Conservation (phyloP, 75 land plant species). For the Cunninghamia lanceolata region DNA sequence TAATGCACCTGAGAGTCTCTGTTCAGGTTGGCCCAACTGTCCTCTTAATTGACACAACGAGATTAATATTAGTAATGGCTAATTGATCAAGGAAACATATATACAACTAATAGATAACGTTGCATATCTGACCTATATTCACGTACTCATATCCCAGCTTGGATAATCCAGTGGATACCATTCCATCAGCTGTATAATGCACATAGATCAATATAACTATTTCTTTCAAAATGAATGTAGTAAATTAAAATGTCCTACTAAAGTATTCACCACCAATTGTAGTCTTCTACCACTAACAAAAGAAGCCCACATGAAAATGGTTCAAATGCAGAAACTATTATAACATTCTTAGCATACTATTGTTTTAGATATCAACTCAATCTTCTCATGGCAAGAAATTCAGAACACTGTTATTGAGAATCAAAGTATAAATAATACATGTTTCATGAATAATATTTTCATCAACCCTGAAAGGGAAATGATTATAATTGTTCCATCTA, state of each 20-base stretch:
- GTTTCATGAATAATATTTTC: too few relatives aligned
- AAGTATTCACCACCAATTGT: not conserved
- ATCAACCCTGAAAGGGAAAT: too few relatives aligned
- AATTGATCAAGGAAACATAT: not conserved
- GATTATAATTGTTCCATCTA: too few relatives aligned
- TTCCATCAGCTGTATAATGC: too few relatives aligned
- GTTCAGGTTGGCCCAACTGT: slow-evolving; percentile 56
- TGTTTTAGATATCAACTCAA: too few relatives aligned
- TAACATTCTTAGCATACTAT: too few relatives aligned
- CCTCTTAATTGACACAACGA: slow-evolving; percentile 26
- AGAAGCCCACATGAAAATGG: not conserved
- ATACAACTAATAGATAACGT: not conserved
- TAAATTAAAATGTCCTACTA: too few relatives aligned
- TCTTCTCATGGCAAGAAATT: too few relatives aligned
- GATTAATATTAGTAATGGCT: not conserved
- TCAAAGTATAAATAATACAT: too few relatives aligned
- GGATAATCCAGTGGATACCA: too few relatives aligned
- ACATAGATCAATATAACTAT: too few relatives aligned
- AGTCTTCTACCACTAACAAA: slow-evolving; percentile 42
- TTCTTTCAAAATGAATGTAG: slow-evolving; percentile 53
- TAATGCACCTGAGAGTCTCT: slow-evolving; percentile 46
- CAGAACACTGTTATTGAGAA: too few relatives aligned
- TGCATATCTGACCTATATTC: slow-evolving; percentile 72
- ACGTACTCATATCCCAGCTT: slow-evolving; percentile 63
- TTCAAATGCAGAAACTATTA: not conserved